Conservation (phyloP, 139 green algal genomes). For the Chlorella vulgaris region DNA sequence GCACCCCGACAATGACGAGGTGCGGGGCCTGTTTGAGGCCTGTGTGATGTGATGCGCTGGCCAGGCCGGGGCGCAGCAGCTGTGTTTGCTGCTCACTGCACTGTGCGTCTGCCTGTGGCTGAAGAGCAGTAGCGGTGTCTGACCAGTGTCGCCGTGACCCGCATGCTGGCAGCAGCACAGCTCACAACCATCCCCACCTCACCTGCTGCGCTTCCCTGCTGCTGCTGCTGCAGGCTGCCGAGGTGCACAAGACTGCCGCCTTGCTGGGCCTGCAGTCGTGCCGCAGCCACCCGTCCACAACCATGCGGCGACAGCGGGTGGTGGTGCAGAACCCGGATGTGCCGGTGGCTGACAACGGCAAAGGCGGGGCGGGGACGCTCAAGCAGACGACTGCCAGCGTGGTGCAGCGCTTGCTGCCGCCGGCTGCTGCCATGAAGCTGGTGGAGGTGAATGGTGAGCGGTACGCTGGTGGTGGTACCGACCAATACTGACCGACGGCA, state of each 20-base stretch:
- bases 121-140: too few relatives aligned
- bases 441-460: slow-evolving; percentile 14
- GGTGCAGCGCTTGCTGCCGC: slow-evolving; percentile 10
- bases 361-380: background rate
- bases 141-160: background rate
- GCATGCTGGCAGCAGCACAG: too few relatives aligned
- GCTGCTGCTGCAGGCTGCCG: slow-evolving; percentile 5
- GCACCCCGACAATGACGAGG: slow-evolving; percentile 32
- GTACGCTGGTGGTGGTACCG: too few relatives aligned
- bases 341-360: background rate
- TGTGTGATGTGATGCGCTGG: background rate
- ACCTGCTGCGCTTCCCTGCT: too few relatives aligned
- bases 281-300: slow-evolving; percentile 28
- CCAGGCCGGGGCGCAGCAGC: too few relatives aligned
- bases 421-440: background rate
- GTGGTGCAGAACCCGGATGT: slow-evolving; percentile 27
- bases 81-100: too few relatives aligned
- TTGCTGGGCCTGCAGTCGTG: slow-evolving; percentile 28
- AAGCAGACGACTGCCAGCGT: slow-evolving; percentile 8
- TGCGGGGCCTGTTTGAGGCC: background rate
- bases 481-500: too few relatives aligned
- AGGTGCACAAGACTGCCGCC: slow-evolving; percentile 25
- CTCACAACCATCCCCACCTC: background rate
- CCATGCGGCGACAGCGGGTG: slow-evolving; percentile 16
- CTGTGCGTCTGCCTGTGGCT: too few relatives aligned